phyloP scores from a whole-genome alignment of 495 filamentous ascomycete genomes.

The Hypoxylon lenormandii region DNA sequence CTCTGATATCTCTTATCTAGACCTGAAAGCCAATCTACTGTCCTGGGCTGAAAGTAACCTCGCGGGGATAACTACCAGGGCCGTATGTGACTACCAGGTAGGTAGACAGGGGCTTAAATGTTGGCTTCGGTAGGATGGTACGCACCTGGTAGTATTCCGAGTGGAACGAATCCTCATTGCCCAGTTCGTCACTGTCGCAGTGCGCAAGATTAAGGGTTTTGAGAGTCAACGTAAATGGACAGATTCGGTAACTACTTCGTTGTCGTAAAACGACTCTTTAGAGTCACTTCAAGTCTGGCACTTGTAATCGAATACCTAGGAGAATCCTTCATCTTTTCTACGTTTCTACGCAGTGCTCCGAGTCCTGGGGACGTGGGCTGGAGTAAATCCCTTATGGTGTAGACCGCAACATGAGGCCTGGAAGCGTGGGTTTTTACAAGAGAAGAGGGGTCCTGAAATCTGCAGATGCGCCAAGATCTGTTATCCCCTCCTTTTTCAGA shows the following conservation, averaged over 20 bases:
- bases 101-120: constrained; percentile 19
- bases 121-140: constrained; percentile 20
- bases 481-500: constrained; percentile 20
- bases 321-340: background rate
- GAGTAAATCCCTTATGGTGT: background rate
- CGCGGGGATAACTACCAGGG: constrained; percentile 6
- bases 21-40: background rate
- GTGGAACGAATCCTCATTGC: constrained; percentile 30
- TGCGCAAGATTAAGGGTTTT: constrained; percentile 43
- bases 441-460: constrained; percentile 26
- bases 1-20: constrained; percentile 10
- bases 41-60: background rate
- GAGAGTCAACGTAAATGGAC: constrained; percentile 27
- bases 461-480: constrained; percentile 4
- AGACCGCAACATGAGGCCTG: background rate
- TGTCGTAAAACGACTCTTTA: constrained; percentile 17
- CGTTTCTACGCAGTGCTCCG: constrained; percentile 1
- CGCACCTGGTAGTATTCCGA: constrained; percentile 30
- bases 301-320: constrained; percentile 1
- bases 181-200: constrained; percentile 42
- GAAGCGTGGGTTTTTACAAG: constrained; percentile 13
- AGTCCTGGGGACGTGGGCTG: background rate
- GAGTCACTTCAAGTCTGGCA: background rate
- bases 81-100: constrained; percentile 16
- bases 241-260: constrained; percentile 41